Evolutionary conservation across 78 protist species (phyloP), one percentile per base, ranked within the genome.

Genomic region (Chrysochromulina parva): DNA sequence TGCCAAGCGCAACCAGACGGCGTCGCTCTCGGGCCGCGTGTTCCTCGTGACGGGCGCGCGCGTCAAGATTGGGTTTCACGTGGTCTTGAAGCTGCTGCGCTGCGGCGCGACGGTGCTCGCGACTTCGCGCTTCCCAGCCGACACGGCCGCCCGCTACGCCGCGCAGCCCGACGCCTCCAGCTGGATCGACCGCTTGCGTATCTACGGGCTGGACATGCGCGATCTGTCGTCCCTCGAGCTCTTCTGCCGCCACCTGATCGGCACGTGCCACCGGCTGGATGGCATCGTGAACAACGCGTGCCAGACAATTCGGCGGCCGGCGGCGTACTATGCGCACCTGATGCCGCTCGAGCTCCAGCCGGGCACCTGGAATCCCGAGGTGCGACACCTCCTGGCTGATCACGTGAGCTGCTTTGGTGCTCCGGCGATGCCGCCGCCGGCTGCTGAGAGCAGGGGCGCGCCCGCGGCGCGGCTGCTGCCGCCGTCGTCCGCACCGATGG

Each of bases 201-300:
- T 94, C 66, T 65, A 17, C 73, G 93, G 93, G 58, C 6, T 91
- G 24, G 97, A 95, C 88, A 50, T 95, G 60, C 80, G 95, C 17
- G 94, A 91, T 90, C 17, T 94, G 38, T 22, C 54, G 19, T 20
- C 59, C 19, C 89, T 94, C 20, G 91, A 90, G 88, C 89, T 11
- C 7, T 89, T 95, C 78, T 67, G 76, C 52, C 91, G 13, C 3
- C 22, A 48, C 38, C 20, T 93, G 13, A 3, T 22, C 14, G 7
- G 1, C 19, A 13, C 5, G 24, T 59, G 1, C 53, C 53, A 54
- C 26, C 82, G 69, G 17, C 69, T 95, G 71, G 93, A 91, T 89
- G 91, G 62, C n/a, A 14, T 96, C 76, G 73, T 96, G 74, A 93
- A 95, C 95, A 96, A 96, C 86, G 97, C 97, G 0, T 93, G 94